Evolutionary conservation across 1,139 yeast species (phyloP).

Genomic region (Kazachstania sp.): DNA sequence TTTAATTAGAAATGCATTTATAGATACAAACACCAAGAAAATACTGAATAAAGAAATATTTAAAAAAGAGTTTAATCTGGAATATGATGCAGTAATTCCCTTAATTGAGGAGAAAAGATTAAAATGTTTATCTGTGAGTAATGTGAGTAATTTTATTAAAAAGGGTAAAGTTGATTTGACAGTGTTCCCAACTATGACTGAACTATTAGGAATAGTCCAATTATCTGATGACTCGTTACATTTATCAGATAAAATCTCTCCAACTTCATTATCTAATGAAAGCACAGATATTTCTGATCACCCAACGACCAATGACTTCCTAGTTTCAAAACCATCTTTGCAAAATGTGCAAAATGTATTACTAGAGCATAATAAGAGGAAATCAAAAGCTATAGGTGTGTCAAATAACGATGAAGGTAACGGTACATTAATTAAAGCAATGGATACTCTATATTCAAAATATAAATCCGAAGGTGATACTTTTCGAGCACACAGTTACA

Average conservation of each 20-base stretch:
- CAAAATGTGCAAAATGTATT: no score
- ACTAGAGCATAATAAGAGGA: no score
- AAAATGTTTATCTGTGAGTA: conserved; percentile 10
- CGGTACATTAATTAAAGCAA: conserved; percentile 31
- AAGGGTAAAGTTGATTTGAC: conserved; percentile 6
- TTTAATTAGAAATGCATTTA: conserved; percentile 20
- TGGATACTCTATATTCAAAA: conserved; percentile 35
- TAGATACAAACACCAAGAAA: conserved; percentile 8
- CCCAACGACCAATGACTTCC: background rate
- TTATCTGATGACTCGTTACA: background rate
- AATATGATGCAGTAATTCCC: conserved; percentile 11
- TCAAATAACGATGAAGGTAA: conserved; percentile 27
- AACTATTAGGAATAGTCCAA: background rate
- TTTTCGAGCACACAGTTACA: conserved; percentile 41
- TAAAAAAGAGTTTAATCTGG: conserved; percentile 13
- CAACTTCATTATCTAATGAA: background rate
- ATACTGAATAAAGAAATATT: conserved; percentile 9
- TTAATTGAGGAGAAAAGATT: conserved; percentile 9
- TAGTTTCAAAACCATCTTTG: no score
- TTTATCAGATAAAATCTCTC: background rate
- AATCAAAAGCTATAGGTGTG: background rate
- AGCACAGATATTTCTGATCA: background rate
- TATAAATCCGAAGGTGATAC: conserved; percentile 36
- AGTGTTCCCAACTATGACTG: background rate
- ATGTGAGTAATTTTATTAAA: conserved; percentile 13